Conservation (phyloP, 352 stramenopile species). For the Globisporangium sylvaticum region DNA sequence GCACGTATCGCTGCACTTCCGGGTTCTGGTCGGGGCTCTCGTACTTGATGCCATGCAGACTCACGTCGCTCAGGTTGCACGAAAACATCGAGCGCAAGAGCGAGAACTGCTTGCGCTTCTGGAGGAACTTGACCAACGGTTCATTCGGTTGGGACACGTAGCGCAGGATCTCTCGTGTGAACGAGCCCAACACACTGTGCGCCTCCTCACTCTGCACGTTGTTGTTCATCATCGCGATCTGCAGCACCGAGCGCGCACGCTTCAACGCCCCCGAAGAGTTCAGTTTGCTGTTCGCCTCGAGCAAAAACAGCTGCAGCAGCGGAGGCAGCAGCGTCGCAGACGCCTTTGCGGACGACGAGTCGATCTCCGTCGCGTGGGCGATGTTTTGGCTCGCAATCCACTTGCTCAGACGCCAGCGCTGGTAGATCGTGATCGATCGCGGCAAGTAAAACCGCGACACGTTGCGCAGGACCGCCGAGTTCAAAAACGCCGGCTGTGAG, state of each 20-base stretch:
- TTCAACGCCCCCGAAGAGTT: slow-evolving; percentile 46
- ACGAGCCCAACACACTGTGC: slow-evolving; percentile 47
- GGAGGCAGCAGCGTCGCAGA: slow-evolving; percentile 48
- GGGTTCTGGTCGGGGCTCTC: slow-evolving; percentile 26
- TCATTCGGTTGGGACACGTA: slow-evolving; percentile 53
- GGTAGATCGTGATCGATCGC: slow-evolving; percentile 62
- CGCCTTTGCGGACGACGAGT: slow-evolving; percentile 33
- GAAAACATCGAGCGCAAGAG: slow-evolving; percentile 64
- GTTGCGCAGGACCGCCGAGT: slow-evolving; percentile 30
- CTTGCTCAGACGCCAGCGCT: slow-evolving; percentile 63
- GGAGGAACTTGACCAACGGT: slow-evolving; percentile 49
- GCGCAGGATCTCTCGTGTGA: slow-evolving; percentile 52
- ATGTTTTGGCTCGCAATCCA: slow-evolving; percentile 63
- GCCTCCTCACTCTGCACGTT: slow-evolving; percentile 52
- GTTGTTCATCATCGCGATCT: slow-evolving; percentile 31
- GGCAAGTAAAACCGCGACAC: slow-evolving; percentile 47
- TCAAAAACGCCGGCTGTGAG: slow-evolving; percentile 49
- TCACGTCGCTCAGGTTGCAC: slow-evolving; percentile 58
- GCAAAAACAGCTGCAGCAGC: slow-evolving; percentile 61
- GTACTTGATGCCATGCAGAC: slow-evolving; percentile 33
- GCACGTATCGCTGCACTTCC: slow-evolving; percentile 45
- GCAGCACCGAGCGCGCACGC: slow-evolving; percentile 45
- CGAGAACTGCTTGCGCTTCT: slow-evolving; percentile 65
- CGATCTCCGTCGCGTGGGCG: slow-evolving; percentile 39
- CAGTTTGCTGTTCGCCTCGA: slow-evolving; percentile 50